A percentile compares a stretch with the other conserved stretches of the same genome.
Evolutionary conservation across 345 rosid species (phyloP).

Genomic region (Citrus australasica): DNA sequence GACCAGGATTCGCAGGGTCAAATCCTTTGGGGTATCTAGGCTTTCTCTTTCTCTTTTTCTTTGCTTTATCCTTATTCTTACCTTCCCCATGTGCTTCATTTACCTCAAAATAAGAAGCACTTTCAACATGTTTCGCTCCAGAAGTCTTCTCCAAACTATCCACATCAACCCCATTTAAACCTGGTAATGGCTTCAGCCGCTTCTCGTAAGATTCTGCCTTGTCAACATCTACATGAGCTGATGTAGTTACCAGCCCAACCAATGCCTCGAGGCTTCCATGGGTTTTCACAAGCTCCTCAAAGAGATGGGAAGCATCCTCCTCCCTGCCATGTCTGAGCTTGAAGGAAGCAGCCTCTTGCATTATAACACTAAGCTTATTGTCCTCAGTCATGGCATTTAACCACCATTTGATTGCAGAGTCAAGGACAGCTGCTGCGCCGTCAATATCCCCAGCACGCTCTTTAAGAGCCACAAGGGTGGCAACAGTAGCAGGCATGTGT

Average conservation of each 20-base stretch:
- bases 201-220: conserved; percentile 89
- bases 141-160: conserved; percentile 81
- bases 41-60: conserved; percentile 97
- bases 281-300: conserved; percentile 75
- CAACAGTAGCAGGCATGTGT: conserved; percentile 89
- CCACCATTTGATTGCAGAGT: conserved; percentile 90
- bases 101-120: conserved; percentile 29
- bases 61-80: conserved; percentile 70
- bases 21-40: conserved; percentile 98
- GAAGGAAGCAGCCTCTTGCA: conserved; percentile 95
- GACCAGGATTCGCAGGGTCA: conserved; percentile 93
- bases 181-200: conserved; percentile 70
- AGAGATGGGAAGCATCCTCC: conserved; percentile 76
- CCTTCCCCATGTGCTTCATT: conserved; percentile 46
- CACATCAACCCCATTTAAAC: conserved; percentile 68
- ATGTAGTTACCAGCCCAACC: conserved; percentile 85
- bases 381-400: conserved; percentile 82
- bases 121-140: conserved; percentile 76
- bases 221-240: conserved; percentile 70
- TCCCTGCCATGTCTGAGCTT: conserved; percentile 81
- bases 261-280: conserved; percentile 70
- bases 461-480: conserved; percentile 83
- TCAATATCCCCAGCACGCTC: conserved; percentile 90
- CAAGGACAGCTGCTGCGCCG: conserved; percentile 70
- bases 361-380: conserved; percentile 56